A percentile compares a stretch with the other conserved stretches of the same genome.
phyloP scores from a whole-genome alignment of 306 rosid genomes.

The Castanea mollissima region DNA sequence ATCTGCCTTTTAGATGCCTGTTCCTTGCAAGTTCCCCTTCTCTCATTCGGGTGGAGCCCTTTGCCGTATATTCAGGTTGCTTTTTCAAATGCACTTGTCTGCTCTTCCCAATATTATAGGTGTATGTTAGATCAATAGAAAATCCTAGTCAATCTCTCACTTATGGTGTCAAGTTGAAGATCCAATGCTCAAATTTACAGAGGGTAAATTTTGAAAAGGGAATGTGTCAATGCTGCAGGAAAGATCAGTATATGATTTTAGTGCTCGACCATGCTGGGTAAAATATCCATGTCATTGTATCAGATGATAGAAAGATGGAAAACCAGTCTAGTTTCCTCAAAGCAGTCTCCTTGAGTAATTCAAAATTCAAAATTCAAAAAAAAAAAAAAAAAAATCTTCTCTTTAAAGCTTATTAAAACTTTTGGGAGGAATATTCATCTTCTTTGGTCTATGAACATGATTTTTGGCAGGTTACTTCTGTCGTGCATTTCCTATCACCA shows the following conservation, averaged over 20 bases:
- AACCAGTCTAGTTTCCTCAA: not conserved
- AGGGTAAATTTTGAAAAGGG: slow-evolving; percentile 1
- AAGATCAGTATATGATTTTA: not conserved
- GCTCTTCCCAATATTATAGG: not conserved
- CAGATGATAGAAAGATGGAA: not conserved
- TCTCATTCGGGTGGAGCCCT: not conserved
- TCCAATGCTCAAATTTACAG: not conserved
- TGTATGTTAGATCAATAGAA: not conserved
- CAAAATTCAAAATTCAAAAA: not conserved
- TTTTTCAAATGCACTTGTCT: not conserved
- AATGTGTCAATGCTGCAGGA: not conserved
- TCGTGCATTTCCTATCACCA: not conserved
- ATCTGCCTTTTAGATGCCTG: not conserved
- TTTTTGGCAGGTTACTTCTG: not conserved
- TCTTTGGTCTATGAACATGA: not conserved
- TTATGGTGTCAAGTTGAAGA: not conserved
- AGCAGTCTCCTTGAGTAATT: not conserved
- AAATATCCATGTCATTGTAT: too few species aligned
- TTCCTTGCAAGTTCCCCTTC: not conserved
- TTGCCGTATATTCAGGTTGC: not conserved
- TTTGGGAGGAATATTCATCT: not conserved
- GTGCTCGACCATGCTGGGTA: not conserved
- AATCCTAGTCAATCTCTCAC: not conserved
- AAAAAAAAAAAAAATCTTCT: too few species aligned
- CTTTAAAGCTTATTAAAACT: too few species aligned